Evolutionary conservation across 129 eudicot species (phyloP).

Genomic region (Ambrosia artemisiifolia): DNA sequence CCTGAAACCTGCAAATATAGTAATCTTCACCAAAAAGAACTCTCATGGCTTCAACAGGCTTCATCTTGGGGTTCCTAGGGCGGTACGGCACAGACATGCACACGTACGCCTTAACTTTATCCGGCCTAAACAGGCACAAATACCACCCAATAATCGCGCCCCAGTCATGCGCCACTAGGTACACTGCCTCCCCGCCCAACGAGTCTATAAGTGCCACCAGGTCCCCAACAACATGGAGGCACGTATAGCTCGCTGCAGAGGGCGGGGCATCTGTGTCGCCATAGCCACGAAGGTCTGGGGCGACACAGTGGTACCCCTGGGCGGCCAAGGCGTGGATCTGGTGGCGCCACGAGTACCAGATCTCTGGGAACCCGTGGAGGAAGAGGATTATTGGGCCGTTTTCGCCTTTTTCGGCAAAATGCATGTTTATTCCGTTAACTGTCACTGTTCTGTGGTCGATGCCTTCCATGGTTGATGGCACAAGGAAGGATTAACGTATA

Average conservation of each 20-base stretch:
- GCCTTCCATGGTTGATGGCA: conserved; percentile 45
- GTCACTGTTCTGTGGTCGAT: conserved; percentile 51
- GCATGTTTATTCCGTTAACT: conserved; percentile 79
- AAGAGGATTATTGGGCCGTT: conserved; percentile 56
- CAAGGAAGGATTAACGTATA: neutral
- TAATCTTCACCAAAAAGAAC: conserved; percentile 74
- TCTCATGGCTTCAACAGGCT: conserved; percentile 52
- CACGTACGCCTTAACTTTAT: conserved; percentile 61
- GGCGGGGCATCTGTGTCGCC: conserved; percentile 77
- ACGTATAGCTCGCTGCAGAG: conserved; percentile 39
- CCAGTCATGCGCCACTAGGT: conserved; percentile 84
- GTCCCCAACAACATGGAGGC: conserved; percentile 68
- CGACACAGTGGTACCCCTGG: conserved; percentile 68
- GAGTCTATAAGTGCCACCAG: conserved; percentile 63
- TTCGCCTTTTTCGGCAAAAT: conserved; percentile 73
- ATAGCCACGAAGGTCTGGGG: conserved; percentile 93
- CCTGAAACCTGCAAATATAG: conserved; percentile 98
- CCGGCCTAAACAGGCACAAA: conserved; percentile 76
- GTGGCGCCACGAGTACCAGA: conserved; percentile 93
- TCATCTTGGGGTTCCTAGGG: conserved; percentile 64
- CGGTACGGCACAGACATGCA: conserved; percentile 59
- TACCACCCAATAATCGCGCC: conserved; percentile 87
- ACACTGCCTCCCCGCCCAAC: conserved; percentile 48
- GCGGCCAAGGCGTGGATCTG: conserved; percentile 62
- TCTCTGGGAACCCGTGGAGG: conserved; percentile 91